Base-by-base conservation (phyloP, 108 stramenopile genomes). In the Phaeodactylum tricornutum region DNA sequence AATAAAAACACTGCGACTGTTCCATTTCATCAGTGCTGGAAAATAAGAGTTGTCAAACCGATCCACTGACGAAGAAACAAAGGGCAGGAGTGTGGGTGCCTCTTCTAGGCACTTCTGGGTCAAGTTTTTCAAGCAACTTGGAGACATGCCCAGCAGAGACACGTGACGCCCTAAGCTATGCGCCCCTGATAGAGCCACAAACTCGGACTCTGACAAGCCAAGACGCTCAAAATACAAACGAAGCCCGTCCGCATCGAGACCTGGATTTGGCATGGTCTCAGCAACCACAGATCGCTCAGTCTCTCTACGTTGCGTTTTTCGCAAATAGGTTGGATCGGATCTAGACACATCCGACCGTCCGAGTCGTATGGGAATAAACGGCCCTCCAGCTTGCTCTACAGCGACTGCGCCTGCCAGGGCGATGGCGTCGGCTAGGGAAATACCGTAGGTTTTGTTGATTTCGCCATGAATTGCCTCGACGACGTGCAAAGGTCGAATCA, bases 91-190 rank as follows among this genome's bases (percentile, higher is more conserved):
- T 8, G 73, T 68, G 9, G 78, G 78, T 4, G 78, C 74, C 30
- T 75, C 47, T 45, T 80, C 78, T 55, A 75, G 58, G 38, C 74
- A 80, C 6, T 59, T 35, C 30, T 71, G 51, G 14, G 78, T 70
- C 9, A 79, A 37, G 29, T 69, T 62, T 29, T 61, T 62, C 1
- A 79, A 53, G 56, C 77, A 79, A 2, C 23, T 11, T 38, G 68
- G 74, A 35, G 70, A 20, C 77, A 79, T 79, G 15, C 66, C 64
- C 19, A 75, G 29, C 20, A 79, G 42, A 14, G 73, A 63, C 4
- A 79, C 77, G 50, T 79, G 77, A 14, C 77, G 66, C 6, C 77
- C 77, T 19, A 79, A 46, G 42, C 69, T 71, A 65, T 79, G 77
- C 3, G 60, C 45, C 16, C 77, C 77, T 33, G 60, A 59, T 19